Evolutionary conservation across 2,329 filamentous ascomycete genomes (phyloP), one percentile per base, ranked within the genome.

Genomic region (Sphaerulina musiva): DNA sequence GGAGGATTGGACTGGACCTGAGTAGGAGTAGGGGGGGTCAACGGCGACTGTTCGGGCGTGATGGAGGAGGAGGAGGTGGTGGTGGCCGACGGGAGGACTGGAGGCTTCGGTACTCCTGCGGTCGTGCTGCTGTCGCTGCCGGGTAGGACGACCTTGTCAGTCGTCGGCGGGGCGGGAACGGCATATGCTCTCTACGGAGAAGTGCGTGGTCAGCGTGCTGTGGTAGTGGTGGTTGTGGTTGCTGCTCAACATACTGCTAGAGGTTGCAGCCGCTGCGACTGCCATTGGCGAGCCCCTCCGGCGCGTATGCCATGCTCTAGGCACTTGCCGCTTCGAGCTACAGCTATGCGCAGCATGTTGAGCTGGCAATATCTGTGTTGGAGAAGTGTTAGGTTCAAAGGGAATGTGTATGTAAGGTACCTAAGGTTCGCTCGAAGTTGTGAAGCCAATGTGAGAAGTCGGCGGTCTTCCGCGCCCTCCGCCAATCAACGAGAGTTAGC

Each of bases 61-160:
- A 58, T 50, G 38, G 53, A 20, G 17, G 58, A 48, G n/a, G 59
- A 53, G 26, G 39, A 26, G 26, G 55, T 47, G 10, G 54, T 42
- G 20, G 58, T 59, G 8, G 51, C 47, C 12, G 62, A 53, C 7
- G 56, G 56, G 20, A 64, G 56, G 36, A 69, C 58, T 14, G 68
- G 63, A 14, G 66, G 52, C 42, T 66, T 62, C 29, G 69, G 66
- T 2, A 70, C 64, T 23, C 64, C 65, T 38, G 65, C 62, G 36
- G 61, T 61, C 7, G 59, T 58, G 17, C 55, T 53, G 55, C 65
- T 69, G 34, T 64, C 61, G 11, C 62, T 61, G 32, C 68, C 68
- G 12, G 69, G 69, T 4, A 71, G 62, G 29, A 70, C 64, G 29
- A 61, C 64, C 59, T 69, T 63, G 42, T 70, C 67, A 9, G 66